A percentile compares a stretch with the other conserved stretches of the same genome.
Evolutionary conservation across 225 moss, liverwort and hornwort genomes (phyloP).

Genomic region (Bryoerythrophyllum caledonicum): DNA sequence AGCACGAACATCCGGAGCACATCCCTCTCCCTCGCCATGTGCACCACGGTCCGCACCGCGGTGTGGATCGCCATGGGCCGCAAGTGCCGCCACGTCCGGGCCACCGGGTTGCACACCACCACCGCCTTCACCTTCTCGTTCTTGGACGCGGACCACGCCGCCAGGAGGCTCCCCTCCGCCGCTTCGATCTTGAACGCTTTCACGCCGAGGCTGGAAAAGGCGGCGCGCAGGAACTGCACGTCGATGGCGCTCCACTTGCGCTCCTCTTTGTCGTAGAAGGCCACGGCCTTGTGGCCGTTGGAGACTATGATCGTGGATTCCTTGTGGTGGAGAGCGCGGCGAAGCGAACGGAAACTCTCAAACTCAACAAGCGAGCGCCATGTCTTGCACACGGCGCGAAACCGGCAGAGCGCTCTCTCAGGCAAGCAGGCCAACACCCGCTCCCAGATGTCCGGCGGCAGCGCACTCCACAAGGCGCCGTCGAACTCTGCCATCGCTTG

Average conservation of each 20-base stretch:
- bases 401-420: constrained; percentile 38
- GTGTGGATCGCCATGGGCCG: constrained; percentile 44
- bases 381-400: constrained; percentile 37
- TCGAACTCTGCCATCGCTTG: constrained; percentile 33
- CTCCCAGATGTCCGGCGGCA: constrained; percentile 44
- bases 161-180: constrained; percentile 40
- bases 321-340: constrained; percentile 18
- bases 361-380: constrained; percentile 23
- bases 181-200: constrained; percentile 45
- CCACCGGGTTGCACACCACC: constrained; percentile 48
- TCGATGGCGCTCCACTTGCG: constrained; percentile 35
- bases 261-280: constrained; percentile 25
- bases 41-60: constrained; percentile 24
- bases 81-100: constrained; percentile 34
- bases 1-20: constrained; percentile 33
- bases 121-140: constrained; percentile 35
- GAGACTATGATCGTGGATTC: constrained; percentile 33
- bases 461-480: constrained; percentile 30
- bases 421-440: constrained; percentile 41
- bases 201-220: constrained; percentile 37
- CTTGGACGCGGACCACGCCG: constrained; percentile 31
- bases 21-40: constrained; percentile 30
- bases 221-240: constrained; percentile 26
- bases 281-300: constrained; percentile 26
- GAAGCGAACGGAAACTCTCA: constrained; percentile 34